Evolutionary conservation across 345 rosid genomes (phyloP).

Genomic region (Capsella bursapastoris): DNA sequence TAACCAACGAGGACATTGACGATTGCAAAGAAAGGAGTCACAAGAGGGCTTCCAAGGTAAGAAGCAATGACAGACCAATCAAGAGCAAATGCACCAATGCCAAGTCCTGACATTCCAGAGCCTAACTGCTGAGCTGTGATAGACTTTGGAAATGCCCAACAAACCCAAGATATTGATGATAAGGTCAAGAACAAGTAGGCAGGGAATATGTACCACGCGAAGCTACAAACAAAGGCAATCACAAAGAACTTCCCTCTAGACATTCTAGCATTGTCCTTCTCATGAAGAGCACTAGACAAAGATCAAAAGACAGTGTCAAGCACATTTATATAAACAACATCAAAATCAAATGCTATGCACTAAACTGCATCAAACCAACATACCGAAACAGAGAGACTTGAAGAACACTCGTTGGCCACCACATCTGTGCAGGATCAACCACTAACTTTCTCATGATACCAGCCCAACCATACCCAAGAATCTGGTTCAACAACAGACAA

Average conservation of each 20-base stretch:
- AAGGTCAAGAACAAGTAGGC: conserved; percentile 59
- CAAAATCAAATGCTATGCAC: background rate
- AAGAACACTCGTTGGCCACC: conserved; percentile 71
- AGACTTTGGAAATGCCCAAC: conserved; percentile 64
- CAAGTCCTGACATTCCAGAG: conserved; percentile 65
- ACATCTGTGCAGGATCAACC: conserved; percentile 73
- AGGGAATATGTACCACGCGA: conserved; percentile 66
- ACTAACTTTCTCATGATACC: conserved; percentile 65
- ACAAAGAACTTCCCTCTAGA: conserved; percentile 68
- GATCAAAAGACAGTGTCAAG: background rate
- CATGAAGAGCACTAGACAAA: conserved; percentile 57
- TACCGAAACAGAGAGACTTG: conserved; percentile 74
- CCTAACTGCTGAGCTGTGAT: conserved; percentile 61
- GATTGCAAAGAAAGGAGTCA: conserved; percentile 60
- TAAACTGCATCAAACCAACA: background rate
- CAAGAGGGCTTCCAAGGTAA: conserved; percentile 63
- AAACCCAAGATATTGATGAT: conserved; percentile 59
- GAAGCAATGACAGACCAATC: conserved; percentile 66
- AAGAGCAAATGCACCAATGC: conserved; percentile 56
- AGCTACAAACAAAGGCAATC: conserved; percentile 64
- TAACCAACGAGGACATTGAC: conserved; percentile 57
- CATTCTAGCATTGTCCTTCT: conserved; percentile 55
- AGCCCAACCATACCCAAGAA: conserved; percentile 76
- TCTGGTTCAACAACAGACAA: conserved; percentile 41
- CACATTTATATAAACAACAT: background rate